Conservation (phyloP, 2,329 filamentous ascomycete species). For the Dichotomopilus funicola region DNA sequence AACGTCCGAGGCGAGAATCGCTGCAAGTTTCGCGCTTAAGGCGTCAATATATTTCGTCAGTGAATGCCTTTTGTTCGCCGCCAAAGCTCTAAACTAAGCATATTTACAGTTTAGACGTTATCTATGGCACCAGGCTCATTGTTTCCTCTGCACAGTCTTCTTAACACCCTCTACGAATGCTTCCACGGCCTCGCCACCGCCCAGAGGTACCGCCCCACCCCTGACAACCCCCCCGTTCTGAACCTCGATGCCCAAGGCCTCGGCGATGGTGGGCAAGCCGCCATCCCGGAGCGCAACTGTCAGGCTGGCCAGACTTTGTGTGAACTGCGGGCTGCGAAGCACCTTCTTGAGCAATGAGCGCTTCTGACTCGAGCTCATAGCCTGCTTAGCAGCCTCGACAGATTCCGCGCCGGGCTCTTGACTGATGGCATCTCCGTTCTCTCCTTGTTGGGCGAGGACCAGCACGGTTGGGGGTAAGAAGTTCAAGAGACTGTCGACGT, state of each 20-base stretch:
- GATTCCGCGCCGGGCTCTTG: constrained; percentile 63
- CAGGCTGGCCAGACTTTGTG: constrained; percentile 76
- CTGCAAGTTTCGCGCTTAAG: too few species aligned
- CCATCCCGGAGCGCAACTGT: constrained; percentile 86
- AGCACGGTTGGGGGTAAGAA: constrained; percentile 75
- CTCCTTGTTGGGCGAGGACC: constrained; percentile 64
- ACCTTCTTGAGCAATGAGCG: constrained; percentile 74
- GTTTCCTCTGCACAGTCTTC: constrained; percentile 61
- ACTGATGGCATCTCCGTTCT: constrained; percentile 48
- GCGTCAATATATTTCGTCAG: too few species aligned
- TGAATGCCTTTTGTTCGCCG: too few species aligned
- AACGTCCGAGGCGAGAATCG: not conserved
- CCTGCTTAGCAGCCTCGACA: constrained; percentile 65
- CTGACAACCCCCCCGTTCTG: constrained; percentile 77
- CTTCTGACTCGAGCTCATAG: constrained; percentile 70
- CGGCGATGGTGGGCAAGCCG: constrained; percentile 80
- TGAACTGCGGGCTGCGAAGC: constrained; percentile 82
- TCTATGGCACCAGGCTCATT: not conserved
- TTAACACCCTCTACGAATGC: constrained; percentile 87
- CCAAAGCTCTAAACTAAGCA: too few species aligned
- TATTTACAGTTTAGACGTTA: too few species aligned
- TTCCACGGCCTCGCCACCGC: constrained; percentile 81
- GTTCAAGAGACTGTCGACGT: constrained; percentile 67
- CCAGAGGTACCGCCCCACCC: constrained; percentile 74
- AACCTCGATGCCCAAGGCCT: constrained; percentile 74